Percentiles rank a stretch among this genome's conserved stretches.
Conservation (phyloP, 345 rosid species). For the Cochlearia excelsa region DNA sequence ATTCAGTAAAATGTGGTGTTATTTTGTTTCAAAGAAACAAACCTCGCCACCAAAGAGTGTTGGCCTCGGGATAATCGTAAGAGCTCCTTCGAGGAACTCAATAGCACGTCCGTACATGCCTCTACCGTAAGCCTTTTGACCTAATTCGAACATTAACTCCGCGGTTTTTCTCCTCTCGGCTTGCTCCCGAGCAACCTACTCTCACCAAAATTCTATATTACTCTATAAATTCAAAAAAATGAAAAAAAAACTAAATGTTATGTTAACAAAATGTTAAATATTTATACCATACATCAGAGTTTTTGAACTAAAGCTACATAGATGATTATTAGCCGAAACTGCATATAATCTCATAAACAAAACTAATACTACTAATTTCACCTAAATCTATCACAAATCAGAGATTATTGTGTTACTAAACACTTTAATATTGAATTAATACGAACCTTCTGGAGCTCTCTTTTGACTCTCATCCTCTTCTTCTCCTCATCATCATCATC, state of each 20-base stretch:
- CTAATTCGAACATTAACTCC: conserved; percentile 87
- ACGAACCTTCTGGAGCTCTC: conserved; percentile 80
- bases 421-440: too few relatives aligned
- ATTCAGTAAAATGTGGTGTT: too few relatives aligned
- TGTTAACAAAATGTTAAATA: too few relatives aligned
- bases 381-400: neutral
- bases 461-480: conserved; percentile 76
- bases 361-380: neutral
- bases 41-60: conserved; percentile 98
- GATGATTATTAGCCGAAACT: too few relatives aligned
- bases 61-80: conserved; percentile 77
- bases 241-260: too few relatives aligned
- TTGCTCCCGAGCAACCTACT: conserved; percentile 90
- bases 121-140: conserved; percentile 90
- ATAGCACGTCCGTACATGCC: conserved; percentile 87
- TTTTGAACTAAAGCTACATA: too few relatives aligned
- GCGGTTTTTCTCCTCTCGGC: conserved; percentile 90
- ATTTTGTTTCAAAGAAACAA: too few relatives aligned
- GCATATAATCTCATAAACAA: too few relatives aligned
- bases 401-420: too few relatives aligned
- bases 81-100: conserved; percentile 91
- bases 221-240: too few relatives aligned
- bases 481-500: conserved; percentile 76
- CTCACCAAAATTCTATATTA: conserved; percentile 27
- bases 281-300: too few relatives aligned